Evolutionary conservation across 208 protist genomes (phyloP).

Genomic region (Jaenimonas drosophilae): DNA sequence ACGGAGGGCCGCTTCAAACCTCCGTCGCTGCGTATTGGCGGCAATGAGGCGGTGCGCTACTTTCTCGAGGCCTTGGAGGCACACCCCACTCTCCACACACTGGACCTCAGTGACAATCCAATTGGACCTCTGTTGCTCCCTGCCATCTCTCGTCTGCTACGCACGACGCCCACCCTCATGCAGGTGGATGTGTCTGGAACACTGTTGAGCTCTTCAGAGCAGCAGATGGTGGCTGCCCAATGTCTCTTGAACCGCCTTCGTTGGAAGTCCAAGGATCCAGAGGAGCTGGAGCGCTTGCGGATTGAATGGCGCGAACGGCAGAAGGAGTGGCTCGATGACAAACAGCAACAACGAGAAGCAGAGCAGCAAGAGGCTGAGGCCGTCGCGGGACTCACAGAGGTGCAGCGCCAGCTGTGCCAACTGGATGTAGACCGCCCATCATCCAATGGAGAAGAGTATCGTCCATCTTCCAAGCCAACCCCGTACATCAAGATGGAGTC

Average conservation of each 20-base stretch:
- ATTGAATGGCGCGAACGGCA: neutral
- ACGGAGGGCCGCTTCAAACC: neutral
- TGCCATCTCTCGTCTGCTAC: constrained; percentile 21
- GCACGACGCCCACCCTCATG: constrained; percentile 23
- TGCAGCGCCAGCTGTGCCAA: neutral
- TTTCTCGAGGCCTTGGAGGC: constrained; percentile 22
- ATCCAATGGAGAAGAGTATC: neutral
- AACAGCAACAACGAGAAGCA: neutral
- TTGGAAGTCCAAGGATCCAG: neutral
- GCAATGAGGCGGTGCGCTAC: constrained; percentile 12
- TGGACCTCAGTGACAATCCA: constrained; percentile 45
- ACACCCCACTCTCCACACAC: constrained; percentile 15
- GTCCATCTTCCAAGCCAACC: neutral
- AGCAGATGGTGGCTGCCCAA: constrained; percentile 14
- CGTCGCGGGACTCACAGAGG: neutral
- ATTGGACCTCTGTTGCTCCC: constrained; percentile 30
- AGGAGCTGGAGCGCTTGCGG: neutral
- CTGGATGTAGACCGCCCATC: neutral
- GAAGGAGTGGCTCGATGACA: neutral
- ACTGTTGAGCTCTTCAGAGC: constrained; percentile 12
- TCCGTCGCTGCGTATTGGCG: constrained; percentile 2
- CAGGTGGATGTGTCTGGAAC: constrained; percentile 22
- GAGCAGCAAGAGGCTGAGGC: neutral
- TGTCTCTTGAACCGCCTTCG: constrained; percentile 21
- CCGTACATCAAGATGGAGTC: neutral